Evolutionary conservation across 73 alveolate species (phyloP), one percentile per base, ranked within the genome.

Genomic region (Symbiodinium pilosum): DNA sequence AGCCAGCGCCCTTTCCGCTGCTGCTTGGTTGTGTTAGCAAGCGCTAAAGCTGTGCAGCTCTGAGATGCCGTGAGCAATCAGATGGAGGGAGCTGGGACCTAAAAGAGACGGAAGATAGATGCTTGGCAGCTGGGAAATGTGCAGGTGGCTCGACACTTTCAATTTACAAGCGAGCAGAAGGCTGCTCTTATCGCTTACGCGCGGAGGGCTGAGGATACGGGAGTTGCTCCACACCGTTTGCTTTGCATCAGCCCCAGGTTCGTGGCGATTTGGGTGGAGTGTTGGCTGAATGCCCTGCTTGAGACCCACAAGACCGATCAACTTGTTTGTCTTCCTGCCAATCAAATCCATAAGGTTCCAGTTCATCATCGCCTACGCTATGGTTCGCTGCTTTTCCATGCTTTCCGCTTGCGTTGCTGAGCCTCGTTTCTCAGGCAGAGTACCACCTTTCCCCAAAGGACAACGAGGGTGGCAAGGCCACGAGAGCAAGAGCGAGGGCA

Each of bases 251-350:
- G n/a, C n/a, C n/a, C 26, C 2, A 91, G 97, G 77, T 91, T 91
- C 41, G 84, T 91, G 73, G 97, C 97, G 6, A 44, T 91, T 36
- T 91, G 97, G 97, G 84, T 91, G 81, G 97, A 91, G 32, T 64
- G 77, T 77, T 91, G 87, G 87, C 97, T 91, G 26, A 85, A 91
- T 32, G 97, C 97, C 40, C n/a, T 91, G 97, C 59, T 83, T 86
- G 86, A 34, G 21, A 41, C 38, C 83, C 28, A 51, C 39, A 34
- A 34, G 4, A n/a, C 34, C 83, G 6, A 39, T 32, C 44, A 59
- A 21, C 6, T 47, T 47, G 59, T 14, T 6, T 14, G 6, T 47
- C 6, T 47, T 47, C 59, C 59, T 6, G 59, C 59, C 14, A 47
- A 14, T 14, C 59, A 9, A 2, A 18, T 56, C 32, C 51, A 34